Base-by-base conservation (phyloP, 2,329 filamentous ascomycete species). In the Parastagonospora nodorum region DNA sequence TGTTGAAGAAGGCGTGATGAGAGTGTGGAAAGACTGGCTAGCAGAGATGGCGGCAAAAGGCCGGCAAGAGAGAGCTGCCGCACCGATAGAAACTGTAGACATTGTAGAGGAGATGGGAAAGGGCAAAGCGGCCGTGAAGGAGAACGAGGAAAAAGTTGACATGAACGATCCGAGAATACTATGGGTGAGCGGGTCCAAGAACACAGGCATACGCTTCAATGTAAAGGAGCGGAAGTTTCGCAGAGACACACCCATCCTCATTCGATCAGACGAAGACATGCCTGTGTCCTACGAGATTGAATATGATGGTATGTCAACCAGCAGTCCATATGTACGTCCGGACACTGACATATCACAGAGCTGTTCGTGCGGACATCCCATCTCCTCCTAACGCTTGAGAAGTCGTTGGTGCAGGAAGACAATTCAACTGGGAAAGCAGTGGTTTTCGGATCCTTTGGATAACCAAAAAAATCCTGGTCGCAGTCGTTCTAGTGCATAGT, bases 21-120 rank as follows among this genome's bases (percentile, higher is more conserved):
- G 89, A 27, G 78, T 94, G 0, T 92, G 85, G 80, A 82, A 88
- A 45, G 77, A 86, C 12, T 94, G 90, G 89, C 75, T 94, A 31
- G 78, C 78, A 5, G 73, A 78, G 24, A 77, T 75, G 42, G 69
- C 61, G 54, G 64, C 54, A 8, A 62, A 38, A 28, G 44, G 44
- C 42, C 51, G 24, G 58, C 61, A 45, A 47, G 63, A 12, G 31
- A 57, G 47, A 40, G 29, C 41, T 30, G 41, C 42, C 8, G n/a
- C 43, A 5, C 27, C 31, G 41, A 38, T 39, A 6, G 61, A 73
- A 53, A 55, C 65, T 42, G 61, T 59, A 48, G 61, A 73, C 53
- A 55, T 65, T 43, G 61, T 59, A 48, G 62, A 61, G 42, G 51
- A 57, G 28, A 53, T 61, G 45, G 48, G 57, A 9, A 67, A 66